Base-by-base conservation (phyloP, 192 early-diverging fungal species). In the Jimgerdemannia flammicorona region DNA sequence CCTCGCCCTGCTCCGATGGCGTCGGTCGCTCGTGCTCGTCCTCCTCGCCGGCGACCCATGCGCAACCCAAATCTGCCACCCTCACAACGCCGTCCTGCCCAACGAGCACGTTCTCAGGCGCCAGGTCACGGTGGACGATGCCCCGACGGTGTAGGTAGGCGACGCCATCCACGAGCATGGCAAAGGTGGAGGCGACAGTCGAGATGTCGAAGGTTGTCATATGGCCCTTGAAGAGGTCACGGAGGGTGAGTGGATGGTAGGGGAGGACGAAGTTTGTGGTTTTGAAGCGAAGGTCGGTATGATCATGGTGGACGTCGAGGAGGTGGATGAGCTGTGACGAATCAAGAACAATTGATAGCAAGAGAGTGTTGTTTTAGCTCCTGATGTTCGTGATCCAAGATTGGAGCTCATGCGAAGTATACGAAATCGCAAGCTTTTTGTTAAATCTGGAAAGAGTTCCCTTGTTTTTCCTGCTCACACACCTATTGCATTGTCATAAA, bases 81-180 rank as follows among this genome's bases (percentile, higher is more conserved):
- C 92, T 91, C 66, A 69, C 3, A 20, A 9, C 69, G 20, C 74
- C 74, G 49, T 75, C 74, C 4, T 68, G 29, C 67, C 84, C 78
- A 20, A 91, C 84, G 43, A 96, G 87, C 44, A 94, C 88, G 78
- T 97, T 97, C 83, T 97, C 94, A 9, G 95, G 95, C 82, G 88
- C 95, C 69, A 97, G 84, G 77, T 97, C 96, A 44, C 96, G 88
- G 77, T 97, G 96, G 80, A 92, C 93, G 71, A 95, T 86, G 8
- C 90, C 91, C 69, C 88, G 78, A 11, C 74, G 72, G 78, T 97
- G 96, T 73, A 90, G 89, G 85, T 96, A 91, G 49, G 84, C 81
- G 29, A 97, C 76, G 11, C 95, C 93, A 49, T 87, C 85, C 14
- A 90, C 85, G 67, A 95, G 88, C 80, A 94, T 93, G 17, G 86